Conservation (phyloP, 495 filamentous ascomycete genomes). For the Hyaloscypha bicolor region DNA sequence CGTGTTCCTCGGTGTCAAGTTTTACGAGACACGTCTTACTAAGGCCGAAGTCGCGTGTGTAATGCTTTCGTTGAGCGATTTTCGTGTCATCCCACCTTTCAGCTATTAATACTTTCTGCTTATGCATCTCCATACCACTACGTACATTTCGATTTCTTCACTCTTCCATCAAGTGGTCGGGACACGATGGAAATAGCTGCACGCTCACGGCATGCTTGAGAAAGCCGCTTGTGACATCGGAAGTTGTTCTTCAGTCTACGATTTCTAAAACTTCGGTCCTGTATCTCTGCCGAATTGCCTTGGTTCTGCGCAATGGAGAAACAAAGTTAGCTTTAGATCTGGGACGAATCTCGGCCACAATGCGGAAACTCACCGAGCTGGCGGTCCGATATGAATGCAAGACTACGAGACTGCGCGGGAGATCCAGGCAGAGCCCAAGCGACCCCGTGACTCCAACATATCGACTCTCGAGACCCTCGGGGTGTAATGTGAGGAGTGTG, state of each 20-base stretch:
- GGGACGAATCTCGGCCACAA: conserved; percentile 4
- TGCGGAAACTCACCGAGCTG: not conserved
- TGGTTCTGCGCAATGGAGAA: not conserved
- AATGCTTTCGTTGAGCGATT: not conserved
- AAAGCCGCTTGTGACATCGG: not conserved
- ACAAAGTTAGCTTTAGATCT: not conserved
- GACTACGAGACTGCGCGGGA: not conserved
- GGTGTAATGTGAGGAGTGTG: not conserved
- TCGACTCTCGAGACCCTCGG: not conserved
- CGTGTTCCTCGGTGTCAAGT: not conserved
- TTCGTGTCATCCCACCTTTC: not conserved
- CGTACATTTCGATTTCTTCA: not conserved
- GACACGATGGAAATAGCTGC: not conserved
- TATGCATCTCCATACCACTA: not conserved
- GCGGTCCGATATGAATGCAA: not conserved
- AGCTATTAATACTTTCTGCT: not conserved
- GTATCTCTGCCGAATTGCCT: not conserved
- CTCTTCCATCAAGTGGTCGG: not conserved
- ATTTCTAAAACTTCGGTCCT: not conserved
- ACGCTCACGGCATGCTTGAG: not conserved
- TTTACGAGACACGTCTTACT: not conserved
- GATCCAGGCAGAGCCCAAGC: not conserved
- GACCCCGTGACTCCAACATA: not conserved
- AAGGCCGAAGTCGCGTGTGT: not conserved
- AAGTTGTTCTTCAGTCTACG: not conserved